Evolutionary conservation across 2,329 filamentous ascomycete genomes (phyloP), one percentile per base, ranked within the genome.

Genomic region (Zasmidium citrigriseum): DNA sequence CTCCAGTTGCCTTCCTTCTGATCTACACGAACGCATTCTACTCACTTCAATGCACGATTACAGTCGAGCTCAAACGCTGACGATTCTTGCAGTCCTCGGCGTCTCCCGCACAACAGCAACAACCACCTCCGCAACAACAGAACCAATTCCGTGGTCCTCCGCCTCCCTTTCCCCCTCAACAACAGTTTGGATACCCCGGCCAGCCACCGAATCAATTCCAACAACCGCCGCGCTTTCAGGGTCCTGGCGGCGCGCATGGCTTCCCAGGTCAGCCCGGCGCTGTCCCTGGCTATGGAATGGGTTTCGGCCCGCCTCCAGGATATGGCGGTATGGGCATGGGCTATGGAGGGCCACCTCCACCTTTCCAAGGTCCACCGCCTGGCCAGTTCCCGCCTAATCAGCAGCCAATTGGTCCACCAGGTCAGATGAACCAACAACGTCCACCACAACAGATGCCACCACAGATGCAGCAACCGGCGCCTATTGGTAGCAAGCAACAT

Each of bases 1-100:
- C 88, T 96, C 93, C 92, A 67, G 93, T 96, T 97, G 93, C 92
- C 93, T 97, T 97, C 93, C 93, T 97, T 96, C 92, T 97, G 92
- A 96, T 68, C 62, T 55, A 53, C 53, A 29, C 14, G 46, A 52
- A 5, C 22, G 29, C 49, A 49, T 57, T 29, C 21, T 57, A 55
- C 47, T 59, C 11, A n/a, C 27, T 56, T 48, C 47, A 61, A 51
- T 54, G 49, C 38, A 45, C 18, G 20, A 21, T 29, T n/a, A 4
- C n/a, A n/a, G n/a, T n/a, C 20, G 20, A 16, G n/a, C 14, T 27
- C 14, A 48, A 16, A 23, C n/a, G 34, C 54, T 55, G 54, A 55
- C 54, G 4, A 22, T 25, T 25, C 27, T 48, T 16, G 34, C 60
- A 72, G 68, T 69, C 68, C 27, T 67, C 67, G 38, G 64, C 69